A percentile compares a stretch with the other conserved stretches of the same genome.
phyloP scores from a whole-genome alignment of 257 asterid species.

The Solanum dulcamara region DNA sequence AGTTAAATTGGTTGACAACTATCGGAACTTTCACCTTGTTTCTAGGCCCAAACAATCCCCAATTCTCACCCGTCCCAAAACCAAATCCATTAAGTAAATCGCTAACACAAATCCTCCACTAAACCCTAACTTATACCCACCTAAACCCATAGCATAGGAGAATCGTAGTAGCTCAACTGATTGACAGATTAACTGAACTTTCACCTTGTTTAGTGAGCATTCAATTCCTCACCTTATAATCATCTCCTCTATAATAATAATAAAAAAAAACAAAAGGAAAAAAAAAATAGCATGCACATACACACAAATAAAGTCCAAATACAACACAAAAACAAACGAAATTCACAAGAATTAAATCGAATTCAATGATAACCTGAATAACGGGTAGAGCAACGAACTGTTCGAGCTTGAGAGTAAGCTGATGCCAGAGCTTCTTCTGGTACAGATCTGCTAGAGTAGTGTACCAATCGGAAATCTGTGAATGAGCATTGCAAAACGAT shows the following conservation, averaged over 20 bases:
- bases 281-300: neutral
- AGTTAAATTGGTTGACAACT: neutral
- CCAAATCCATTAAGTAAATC: neutral
- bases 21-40: neutral
- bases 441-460: slow-evolving; percentile 83
- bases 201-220: neutral
- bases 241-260: neutral
- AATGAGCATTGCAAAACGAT: slow-evolving; percentile 48
- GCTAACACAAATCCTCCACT: neutral
- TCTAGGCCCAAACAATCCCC: neutral
- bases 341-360: neutral
- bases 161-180: neutral
- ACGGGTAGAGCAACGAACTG: slow-evolving; percentile 77
- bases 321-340: neutral
- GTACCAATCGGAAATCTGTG: slow-evolving; percentile 89
- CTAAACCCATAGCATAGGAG: neutral
- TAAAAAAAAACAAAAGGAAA: neutral
- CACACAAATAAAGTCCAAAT: neutral
- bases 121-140: neutral
- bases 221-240: neutral
- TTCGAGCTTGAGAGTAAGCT: slow-evolving; percentile 90
- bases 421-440: slow-evolving; percentile 96
- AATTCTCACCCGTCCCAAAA: neutral
- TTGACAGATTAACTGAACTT: neutral
- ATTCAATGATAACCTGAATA: slow-evolving; percentile 49